These are phyloP conservation scores for Nicotiana obtusifolia DNA, from an alignment of 257 asterid species.

Conservation along the genomic window DNA sequence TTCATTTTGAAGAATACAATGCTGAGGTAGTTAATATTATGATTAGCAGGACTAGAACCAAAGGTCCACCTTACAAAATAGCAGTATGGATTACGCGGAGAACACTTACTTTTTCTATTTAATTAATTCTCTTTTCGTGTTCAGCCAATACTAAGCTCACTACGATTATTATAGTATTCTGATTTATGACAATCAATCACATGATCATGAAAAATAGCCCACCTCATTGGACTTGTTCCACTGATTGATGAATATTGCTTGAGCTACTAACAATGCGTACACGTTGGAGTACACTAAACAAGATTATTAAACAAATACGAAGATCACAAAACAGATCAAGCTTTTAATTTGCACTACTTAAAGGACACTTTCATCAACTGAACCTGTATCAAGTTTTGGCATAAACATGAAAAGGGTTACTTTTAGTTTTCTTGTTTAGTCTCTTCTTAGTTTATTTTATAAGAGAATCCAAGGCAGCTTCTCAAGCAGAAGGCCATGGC, in stretches of 20 bases:
- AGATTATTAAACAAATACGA: background rate
- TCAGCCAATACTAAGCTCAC: too few relatives aligned
- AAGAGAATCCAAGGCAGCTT: constrained; percentile 17
- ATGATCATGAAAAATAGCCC: background rate
- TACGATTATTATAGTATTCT: too few relatives aligned
- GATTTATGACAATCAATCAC: background rate
- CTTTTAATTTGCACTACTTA: background rate
- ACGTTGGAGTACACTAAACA: constrained; percentile 38
- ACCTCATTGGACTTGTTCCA: background rate
- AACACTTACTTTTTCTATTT: too few relatives aligned
- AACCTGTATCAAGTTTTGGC: too few relatives aligned
- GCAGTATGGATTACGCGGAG: too few relatives aligned
- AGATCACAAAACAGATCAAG: background rate
- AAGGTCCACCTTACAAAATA: too few relatives aligned
- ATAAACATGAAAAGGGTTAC: constrained; percentile 31
- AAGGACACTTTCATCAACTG: background rate
- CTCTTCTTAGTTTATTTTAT: background rate
- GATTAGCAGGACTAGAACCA: too few relatives aligned
- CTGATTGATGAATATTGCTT: too few relatives aligned
- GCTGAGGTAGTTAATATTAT: too few relatives aligned
- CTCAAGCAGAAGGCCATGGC: constrained; percentile 24
- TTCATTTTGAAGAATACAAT: too few relatives aligned
- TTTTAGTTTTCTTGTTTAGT: constrained; percentile 7
- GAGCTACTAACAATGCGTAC: constrained; percentile 11
- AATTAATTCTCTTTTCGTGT: too few relatives aligned